Percentiles rank a stretch among this genome's conserved stretches.
phyloP scores from a whole-genome alignment of 2,329 filamentous ascomycete species.

The Dothiorella sarmentorum region DNA sequence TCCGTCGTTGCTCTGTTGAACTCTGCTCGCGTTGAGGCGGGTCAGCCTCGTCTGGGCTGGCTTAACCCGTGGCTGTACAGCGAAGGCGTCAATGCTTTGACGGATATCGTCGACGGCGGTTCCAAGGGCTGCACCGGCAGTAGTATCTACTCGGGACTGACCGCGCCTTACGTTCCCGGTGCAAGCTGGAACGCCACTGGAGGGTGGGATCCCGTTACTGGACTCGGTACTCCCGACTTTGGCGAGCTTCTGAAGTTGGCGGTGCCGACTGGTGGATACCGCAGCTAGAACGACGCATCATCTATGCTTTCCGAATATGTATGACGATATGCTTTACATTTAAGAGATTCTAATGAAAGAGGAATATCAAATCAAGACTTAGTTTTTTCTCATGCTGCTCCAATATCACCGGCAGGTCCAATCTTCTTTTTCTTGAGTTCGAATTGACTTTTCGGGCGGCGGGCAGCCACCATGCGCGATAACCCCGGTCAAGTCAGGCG shows the following conservation, averaged over 20 bases:
- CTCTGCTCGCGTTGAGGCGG: constrained; percentile 35
- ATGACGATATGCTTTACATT: too few relatives aligned
- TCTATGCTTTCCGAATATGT: too few relatives aligned
- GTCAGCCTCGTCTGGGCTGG: constrained; percentile 36
- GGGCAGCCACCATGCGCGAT: too few relatives aligned
- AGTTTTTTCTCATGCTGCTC: too few relatives aligned
- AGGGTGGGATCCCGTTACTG: constrained; percentile 52
- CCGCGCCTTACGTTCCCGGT: constrained; percentile 40
- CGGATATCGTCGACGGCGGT: constrained; percentile 48
- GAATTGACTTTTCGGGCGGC: too few relatives aligned
- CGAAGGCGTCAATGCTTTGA: constrained; percentile 43
- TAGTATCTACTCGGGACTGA: constrained; percentile 36
- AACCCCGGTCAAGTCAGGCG: too few relatives aligned
- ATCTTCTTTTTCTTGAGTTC: too few relatives aligned
- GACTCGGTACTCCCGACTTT: constrained; percentile 39
- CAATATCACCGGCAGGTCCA: too few relatives aligned
- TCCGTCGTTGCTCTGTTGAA: constrained; percentile 38
- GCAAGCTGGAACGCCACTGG: constrained; percentile 51
- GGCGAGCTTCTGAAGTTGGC: constrained; percentile 30
- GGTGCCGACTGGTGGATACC: neutral
- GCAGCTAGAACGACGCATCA: too few relatives aligned
- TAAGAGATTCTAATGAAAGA: too few relatives aligned
- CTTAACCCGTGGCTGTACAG: constrained; percentile 44
- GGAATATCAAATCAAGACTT: too few relatives aligned
- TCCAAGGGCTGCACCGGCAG: constrained; percentile 45